These are phyloP conservation scores for Medakamo hakoo DNA, from an alignment of 139 green algal species.

Conservation along the genomic window DNA sequence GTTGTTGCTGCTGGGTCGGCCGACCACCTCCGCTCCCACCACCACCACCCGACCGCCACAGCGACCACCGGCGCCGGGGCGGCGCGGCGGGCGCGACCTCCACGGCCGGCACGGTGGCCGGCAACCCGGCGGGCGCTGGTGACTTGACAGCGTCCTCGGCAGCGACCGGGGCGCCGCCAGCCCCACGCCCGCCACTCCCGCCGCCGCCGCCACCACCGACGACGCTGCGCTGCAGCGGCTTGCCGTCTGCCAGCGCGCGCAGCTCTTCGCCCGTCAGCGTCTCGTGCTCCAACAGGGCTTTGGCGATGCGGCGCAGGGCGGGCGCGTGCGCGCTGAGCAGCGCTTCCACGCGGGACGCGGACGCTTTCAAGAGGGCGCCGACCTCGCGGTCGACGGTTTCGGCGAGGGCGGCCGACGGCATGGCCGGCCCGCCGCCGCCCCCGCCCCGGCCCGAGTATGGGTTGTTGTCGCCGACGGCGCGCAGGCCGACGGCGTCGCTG, in stretches of 20 bases:
- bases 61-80: no score
- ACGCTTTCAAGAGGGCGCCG: not conserved
- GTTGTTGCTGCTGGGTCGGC: no score
- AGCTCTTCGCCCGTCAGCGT: slow-evolving; percentile 54
- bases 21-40: no score
- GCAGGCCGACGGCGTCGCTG: slow-evolving; percentile 49
- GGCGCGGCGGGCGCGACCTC: no score
- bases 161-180: not conserved
- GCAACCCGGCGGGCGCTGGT: no score
- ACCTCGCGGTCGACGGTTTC: not conserved
- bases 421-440: not conserved
- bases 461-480: slow-evolving; percentile 27
- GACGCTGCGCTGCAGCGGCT: not conserved
- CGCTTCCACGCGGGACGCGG: slow-evolving; percentile 1
- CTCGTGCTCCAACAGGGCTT: slow-evolving; percentile 67
- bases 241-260: not conserved
- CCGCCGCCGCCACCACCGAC: not conserved
- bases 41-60: no score
- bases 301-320: slow-evolving; percentile 67
- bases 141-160: not conserved
- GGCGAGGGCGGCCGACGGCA: not conserved
- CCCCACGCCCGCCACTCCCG: not conserved
- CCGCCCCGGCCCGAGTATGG: not conserved
- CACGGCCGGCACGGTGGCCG: no score
- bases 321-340: slow-evolving; percentile 55